A percentile compares a stretch with the other conserved stretches of the same genome.
Evolutionary conservation across 176 grass and related monocot species (phyloP).

Genomic region (Oryza punctata): DNA sequence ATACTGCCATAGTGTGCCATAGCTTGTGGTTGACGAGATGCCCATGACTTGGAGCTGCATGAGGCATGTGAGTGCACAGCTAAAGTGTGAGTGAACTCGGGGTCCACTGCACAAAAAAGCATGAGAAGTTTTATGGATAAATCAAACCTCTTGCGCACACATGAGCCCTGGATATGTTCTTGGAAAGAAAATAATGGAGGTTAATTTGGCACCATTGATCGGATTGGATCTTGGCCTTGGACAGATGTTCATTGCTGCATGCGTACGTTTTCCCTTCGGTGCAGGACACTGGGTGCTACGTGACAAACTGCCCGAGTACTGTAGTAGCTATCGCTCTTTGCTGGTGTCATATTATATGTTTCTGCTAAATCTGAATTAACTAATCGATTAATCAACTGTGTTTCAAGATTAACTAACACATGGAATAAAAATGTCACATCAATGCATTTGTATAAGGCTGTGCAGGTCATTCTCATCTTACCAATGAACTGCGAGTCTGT

Average conservation of each 20-base stretch:
- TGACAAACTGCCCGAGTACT: neutral
- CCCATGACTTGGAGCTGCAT: neutral
- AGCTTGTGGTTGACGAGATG: neutral
- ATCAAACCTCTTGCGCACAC: neutral
- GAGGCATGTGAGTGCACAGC: slow-evolving; percentile 44
- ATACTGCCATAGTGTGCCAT: neutral
- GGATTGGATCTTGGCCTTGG: neutral
- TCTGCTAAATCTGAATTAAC: neutral
- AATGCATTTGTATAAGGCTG: neutral
- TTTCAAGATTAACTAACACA: neutral
- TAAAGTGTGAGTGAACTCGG: neutral
- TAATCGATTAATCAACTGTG: neutral
- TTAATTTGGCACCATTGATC: neutral
- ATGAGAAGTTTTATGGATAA: neutral
- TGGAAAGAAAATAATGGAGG: neutral
- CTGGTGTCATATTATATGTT: neutral
- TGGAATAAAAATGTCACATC: neutral
- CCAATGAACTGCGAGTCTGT: neutral
- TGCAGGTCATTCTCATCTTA: neutral
- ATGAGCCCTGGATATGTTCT: slow-evolving; percentile 5
- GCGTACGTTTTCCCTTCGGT: neutral
- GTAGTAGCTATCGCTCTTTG: neutral
- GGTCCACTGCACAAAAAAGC: slow-evolving; percentile 32
- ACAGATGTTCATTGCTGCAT: neutral
- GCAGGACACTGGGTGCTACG: neutral